Base-by-base conservation (phyloP, 1,284 basidiomycete species). In the Psilocybe mexicana region DNA sequence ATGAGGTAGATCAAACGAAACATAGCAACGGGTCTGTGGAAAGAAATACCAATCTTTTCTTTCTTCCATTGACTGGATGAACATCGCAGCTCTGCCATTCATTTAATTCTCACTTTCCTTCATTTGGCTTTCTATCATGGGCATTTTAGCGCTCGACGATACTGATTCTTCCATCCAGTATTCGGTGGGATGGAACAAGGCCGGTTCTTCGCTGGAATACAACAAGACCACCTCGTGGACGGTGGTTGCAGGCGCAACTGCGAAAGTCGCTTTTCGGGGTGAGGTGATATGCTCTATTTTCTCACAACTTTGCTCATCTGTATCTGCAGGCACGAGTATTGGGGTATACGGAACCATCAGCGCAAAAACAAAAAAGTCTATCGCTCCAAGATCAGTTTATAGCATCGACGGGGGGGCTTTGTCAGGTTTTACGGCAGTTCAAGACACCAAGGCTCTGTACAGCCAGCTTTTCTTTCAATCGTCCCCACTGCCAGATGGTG, bases 391-490 rank as follows among this genome's bases (percentile, higher is more conserved):
- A 18, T 61, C 65, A 6, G 49, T 55, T 2, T 66, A 64, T 42
- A 62, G 59, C 46, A 57, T 66, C 51, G 65, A 66, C 50, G 60
- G 56, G 1, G 58, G 55, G 18, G n/a, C 49, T 3, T 30, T 57
- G 14, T 52, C 57, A 14, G 45, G 36, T 10, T 66, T 63, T 57
- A 61, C 43, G 11, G 59, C 63, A 5, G 54, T 35, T 6, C 56
- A 58, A 36, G 54, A 24, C 3, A 28, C 24, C 11, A 43, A 35
- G 7, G 24, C 54, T 2, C 61, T 64, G 53, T 63, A 59, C 48
- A 52, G 43, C 55, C 61, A 62, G 46, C 55, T 54, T n/a, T 66
- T 66, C 54, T 66, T 55, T 33, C 61, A 64, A 47, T 63, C 62
- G 3, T 52, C 54, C 5, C 5, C 42, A 2, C 26, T 63, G 11